Evolutionary conservation across 768 basidiomycete species (phyloP).

Genomic region (Lepiota brunneoincarnata): DNA sequence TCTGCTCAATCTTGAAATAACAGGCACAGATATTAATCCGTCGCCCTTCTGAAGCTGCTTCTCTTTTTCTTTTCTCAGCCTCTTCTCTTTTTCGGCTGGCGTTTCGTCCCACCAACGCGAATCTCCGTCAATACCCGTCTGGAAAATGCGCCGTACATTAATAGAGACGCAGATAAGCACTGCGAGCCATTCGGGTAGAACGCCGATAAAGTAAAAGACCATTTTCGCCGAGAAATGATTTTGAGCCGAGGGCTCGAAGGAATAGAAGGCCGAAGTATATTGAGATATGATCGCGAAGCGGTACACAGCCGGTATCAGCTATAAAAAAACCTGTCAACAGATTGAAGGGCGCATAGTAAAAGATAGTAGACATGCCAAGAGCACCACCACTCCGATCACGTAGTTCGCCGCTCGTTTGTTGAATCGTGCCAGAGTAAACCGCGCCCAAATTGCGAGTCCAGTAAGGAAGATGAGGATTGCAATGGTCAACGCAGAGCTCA

Average conservation of each 20-base stretch:
- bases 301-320: constrained; percentile 28
- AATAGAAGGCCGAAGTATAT: constrained; percentile 22
- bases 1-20: constrained; percentile 5
- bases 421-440: constrained; percentile 18
- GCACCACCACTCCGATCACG: background rate
- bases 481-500: constrained; percentile 25
- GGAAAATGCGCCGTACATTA: constrained; percentile 25
- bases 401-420: constrained; percentile 14
- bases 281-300: constrained; percentile 29
- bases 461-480: constrained; percentile 19
- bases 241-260: constrained; percentile 21
- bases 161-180: constrained; percentile 19
- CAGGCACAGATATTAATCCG: constrained; percentile 1
- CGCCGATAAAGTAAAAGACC: constrained; percentile 30
- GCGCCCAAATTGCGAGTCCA: constrained; percentile 20
- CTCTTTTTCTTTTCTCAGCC: constrained; percentile 17
- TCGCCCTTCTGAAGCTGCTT: constrained; percentile 14
- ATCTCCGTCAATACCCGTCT: constrained; percentile 24
- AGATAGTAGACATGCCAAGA: background rate
- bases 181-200: constrained; percentile 31
- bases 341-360: background rate
- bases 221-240: constrained; percentile 26
- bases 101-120: constrained; percentile 21
- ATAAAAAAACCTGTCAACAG: background rate
- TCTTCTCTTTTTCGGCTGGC: constrained; percentile 18